These are phyloP conservation scores for Fragaria vesca DNA, from an alignment of 306 rosid species.

Conservation along the genomic window DNA sequence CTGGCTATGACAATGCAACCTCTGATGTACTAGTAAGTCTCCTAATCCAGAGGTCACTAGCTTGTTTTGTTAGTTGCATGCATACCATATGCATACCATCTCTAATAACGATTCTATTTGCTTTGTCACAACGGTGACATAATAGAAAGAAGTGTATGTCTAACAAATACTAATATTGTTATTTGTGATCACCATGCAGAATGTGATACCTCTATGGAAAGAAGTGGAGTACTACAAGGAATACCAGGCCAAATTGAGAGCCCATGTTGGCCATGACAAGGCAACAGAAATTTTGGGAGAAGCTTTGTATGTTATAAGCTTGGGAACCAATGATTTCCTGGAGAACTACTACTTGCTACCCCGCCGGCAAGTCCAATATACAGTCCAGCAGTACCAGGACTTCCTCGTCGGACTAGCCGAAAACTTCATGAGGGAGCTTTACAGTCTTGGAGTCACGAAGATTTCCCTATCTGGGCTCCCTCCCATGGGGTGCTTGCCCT, in stretches of 20 bases:
- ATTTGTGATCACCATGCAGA: conserved; percentile 35
- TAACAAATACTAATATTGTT: neutral
- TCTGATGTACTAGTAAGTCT: conserved; percentile 46
- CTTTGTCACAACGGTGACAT: too few relatives aligned
- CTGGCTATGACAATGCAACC: conserved; percentile 53
- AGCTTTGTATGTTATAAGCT: conserved; percentile 54
- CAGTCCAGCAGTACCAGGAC: conserved; percentile 42
- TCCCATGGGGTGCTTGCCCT: conserved; percentile 86
- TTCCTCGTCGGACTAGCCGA: conserved; percentile 44
- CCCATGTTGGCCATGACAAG: conserved; percentile 41
- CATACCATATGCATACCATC: neutral
- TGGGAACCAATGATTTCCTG: conserved; percentile 76
- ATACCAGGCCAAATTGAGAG: conserved; percentile 48
- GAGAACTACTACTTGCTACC: conserved; percentile 63
- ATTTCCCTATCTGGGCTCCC: conserved; percentile 64
- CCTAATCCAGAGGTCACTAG: neutral
- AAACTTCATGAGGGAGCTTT: conserved; percentile 44
- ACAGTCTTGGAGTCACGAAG: conserved; percentile 55
- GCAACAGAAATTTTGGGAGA: conserved; percentile 42
- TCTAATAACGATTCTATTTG: too few relatives aligned
- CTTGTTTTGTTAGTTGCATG: neutral
- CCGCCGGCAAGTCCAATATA: conserved; percentile 38
- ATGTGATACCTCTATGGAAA: conserved; percentile 76
- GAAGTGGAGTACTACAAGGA: conserved; percentile 67
- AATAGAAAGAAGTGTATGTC: too few relatives aligned